These are phyloP conservation scores for Musa beccarii DNA, from an alignment of 176 grass and related monocot genomes.

Conservation along the genomic window DNA sequence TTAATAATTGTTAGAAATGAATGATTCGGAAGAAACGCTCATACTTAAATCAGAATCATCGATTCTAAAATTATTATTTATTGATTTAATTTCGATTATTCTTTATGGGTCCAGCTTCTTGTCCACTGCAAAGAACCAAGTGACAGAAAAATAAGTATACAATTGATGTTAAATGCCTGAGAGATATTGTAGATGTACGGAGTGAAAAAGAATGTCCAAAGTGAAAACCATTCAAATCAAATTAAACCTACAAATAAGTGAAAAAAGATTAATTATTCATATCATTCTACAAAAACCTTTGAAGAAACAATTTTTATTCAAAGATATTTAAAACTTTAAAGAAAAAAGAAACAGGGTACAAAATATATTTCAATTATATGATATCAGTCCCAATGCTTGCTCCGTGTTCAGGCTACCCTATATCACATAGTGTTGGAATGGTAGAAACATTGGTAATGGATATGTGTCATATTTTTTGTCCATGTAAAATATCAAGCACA, in stretches of 20 bases:
- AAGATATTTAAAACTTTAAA: too few species aligned
- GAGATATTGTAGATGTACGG: background rate
- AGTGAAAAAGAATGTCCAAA: background rate
- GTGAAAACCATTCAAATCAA: background rate
- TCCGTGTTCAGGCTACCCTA: background rate
- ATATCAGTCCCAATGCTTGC: background rate
- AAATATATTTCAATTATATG: background rate
- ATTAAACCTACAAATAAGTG: background rate
- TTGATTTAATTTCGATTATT: too few species aligned
- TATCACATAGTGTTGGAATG: background rate
- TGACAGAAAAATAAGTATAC: conserved; percentile 20
- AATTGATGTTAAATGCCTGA: background rate
- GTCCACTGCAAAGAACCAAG: conserved; percentile 44
- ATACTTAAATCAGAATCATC: too few species aligned
- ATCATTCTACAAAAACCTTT: too few species aligned
- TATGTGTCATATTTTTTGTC: background rate
- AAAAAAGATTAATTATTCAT: too few species aligned
- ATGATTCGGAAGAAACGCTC: too few species aligned
- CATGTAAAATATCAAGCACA: background rate
- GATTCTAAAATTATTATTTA: too few species aligned
- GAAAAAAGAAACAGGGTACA: background rate
- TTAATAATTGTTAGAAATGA: too few species aligned
- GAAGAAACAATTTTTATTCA: too few species aligned
- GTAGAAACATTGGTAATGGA: background rate
- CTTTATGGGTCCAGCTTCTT: conserved; percentile 62